Evolutionary conservation across 257 asterid genomes (phyloP), one percentile per base, ranked within the genome.

Genomic region (Thymus quinquecostatus): DNA sequence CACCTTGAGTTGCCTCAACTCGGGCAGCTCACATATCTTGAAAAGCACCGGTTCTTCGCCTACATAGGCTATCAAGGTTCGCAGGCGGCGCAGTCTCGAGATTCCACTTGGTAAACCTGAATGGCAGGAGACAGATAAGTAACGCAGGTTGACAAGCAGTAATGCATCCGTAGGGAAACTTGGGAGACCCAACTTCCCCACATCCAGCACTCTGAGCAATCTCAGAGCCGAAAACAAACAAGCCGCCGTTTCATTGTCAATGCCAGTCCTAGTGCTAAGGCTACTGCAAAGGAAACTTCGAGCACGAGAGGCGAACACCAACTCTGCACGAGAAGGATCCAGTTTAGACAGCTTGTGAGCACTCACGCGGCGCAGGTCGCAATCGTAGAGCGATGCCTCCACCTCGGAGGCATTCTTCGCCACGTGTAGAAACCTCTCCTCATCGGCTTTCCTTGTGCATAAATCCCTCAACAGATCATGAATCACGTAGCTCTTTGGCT

Each of bases 391-490:
- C n/a, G 2, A 48, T 3, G 21, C 12, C 7, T 4, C 21, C 21
- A 21, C 54, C 1, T 3, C 6, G 27, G 27, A 2, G 2, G 6
- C 0, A n/a, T 21, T 6, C 49, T 14, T 60, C 14, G 12, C 0
- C 5, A 57, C 13, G 6, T 7, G 1, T 11, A 67, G 48, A 47
- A 67, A 75, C 14, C 67, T 67, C 2, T 49, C 69, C 12, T 75
- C 9, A 6, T 8, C 0, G 7, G 75, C 75, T 56, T 60, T 61
- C 4, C 29, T 41, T 27, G 60, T n/a, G 21, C 79, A 75, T 3
- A 71, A 30, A 3, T 71, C 70, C 45, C 63, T 70, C 60, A 70
- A n/a, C 2, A 70, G 60, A 60, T 75, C 79, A 57, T 66, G 79
- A 12, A 67, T 47, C 43, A 14, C 12, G 38, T 50, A 75, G 12